A percentile compares a stretch with the other conserved stretches of the same genome.
Conservation (phyloP, 805 yeast species). For the Barnettozyma sucrosica region DNA sequence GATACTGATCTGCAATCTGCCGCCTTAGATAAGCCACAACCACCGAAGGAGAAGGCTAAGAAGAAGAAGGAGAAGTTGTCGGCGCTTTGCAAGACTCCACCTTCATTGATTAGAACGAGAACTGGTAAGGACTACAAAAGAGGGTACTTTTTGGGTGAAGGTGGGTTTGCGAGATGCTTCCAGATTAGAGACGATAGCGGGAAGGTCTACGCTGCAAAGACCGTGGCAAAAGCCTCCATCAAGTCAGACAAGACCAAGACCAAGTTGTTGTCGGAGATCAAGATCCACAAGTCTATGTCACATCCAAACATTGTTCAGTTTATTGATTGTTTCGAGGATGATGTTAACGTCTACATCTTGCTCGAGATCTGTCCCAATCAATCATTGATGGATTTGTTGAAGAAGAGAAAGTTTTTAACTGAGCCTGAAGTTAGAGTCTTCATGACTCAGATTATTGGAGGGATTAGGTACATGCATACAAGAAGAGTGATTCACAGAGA, state of each 20-base stretch:
- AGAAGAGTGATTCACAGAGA: conserved; percentile 94
- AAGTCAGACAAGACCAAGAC: conserved; percentile 81
- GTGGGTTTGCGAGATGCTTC: conserved; percentile 98
- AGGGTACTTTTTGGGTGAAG: conserved; percentile 91
- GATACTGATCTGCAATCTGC: conserved; percentile 16
- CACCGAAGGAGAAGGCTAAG: conserved; percentile 35
- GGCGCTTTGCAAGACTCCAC: conserved; percentile 93
- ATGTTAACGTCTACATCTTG: conserved; percentile 85
- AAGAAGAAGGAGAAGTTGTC: conserved; percentile 87
- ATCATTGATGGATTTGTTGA: conserved; percentile 86
- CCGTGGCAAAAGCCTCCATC: conserved; percentile 93
- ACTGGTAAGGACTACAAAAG: conserved; percentile 85
- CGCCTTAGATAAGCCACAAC: conserved; percentile 23
- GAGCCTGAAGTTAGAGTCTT: conserved; percentile 91
- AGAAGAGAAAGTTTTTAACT: conserved; percentile 73
- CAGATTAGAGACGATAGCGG: conserved; percentile 92
- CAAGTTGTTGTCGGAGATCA: conserved; percentile 85
- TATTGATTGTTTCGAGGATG: conserved; percentile 96
- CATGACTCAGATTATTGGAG: conserved; percentile 91
- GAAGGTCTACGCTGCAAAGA: conserved; percentile 87
- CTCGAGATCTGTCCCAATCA: conserved; percentile 94
- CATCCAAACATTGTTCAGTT: conserved; percentile 91
- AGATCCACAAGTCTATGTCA: conserved; percentile 83
- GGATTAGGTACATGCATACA: conserved; percentile 85
- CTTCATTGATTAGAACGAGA: conserved; percentile 83